phyloP scores from a whole-genome alignment of 257 asterid genomes.

The Solanum chilense region DNA sequence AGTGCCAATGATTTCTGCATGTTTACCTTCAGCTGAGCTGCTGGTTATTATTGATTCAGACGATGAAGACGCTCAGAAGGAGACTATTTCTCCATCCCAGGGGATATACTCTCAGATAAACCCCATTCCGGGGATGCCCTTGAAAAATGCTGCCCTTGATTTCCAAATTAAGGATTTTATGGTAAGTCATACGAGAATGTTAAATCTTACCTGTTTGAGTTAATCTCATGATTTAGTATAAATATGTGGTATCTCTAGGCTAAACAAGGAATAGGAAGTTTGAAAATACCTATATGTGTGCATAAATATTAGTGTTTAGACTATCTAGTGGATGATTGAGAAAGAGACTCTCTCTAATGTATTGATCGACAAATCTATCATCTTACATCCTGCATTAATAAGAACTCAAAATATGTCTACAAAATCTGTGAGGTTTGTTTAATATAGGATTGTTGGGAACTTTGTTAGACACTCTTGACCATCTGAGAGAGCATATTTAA shows the following conservation, averaged over 20 bases:
- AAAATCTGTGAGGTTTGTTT: not conserved
- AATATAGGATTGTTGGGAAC: not conserved
- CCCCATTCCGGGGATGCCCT: not conserved
- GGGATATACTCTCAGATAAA: constrained; percentile 7
- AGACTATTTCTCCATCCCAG: constrained; percentile 3
- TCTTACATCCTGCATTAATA: not conserved
- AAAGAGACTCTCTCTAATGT: not conserved
- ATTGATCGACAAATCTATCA: not conserved
- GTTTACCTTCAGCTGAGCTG: constrained; percentile 27
- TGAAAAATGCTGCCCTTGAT: not conserved
- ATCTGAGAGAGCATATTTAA: not conserved
- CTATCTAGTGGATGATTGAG: not conserved
- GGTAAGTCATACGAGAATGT: constrained; percentile 1
- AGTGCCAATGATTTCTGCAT: constrained; percentile 18
- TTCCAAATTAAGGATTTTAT: not conserved
- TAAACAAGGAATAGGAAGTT: not conserved
- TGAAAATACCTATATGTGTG: not conserved
- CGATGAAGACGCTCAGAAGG: constrained; percentile 57
- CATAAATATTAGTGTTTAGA: not conserved
- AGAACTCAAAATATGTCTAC: not conserved
- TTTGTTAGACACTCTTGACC: not conserved
- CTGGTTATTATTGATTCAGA: constrained; percentile 72
- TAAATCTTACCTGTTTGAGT: not conserved
- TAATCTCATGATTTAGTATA: not conserved
- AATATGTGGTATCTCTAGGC: not conserved